Base-by-base conservation (phyloP, 2,329 filamentous ascomycete genomes). In the Ampelomyces quisqualis region DNA sequence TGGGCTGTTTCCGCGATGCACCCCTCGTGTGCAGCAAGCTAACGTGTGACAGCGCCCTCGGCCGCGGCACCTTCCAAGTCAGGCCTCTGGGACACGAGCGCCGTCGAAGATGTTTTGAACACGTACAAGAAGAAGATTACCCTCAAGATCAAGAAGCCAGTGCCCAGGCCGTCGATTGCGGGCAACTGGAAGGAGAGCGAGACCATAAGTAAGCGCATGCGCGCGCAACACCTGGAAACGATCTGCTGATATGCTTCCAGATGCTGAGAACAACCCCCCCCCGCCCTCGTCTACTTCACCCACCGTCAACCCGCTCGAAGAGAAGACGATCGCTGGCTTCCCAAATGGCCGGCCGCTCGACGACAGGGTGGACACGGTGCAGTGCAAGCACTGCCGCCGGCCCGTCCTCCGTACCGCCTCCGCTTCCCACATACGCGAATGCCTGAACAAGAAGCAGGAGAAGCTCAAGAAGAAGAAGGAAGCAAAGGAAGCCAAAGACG, bases 331-430 rank as follows among this genome's bases (percentile, higher is more conserved):
- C 55, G 82, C 88, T 45, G 86, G 86, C 4, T 96, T 96, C 67
- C 77, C 82, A 3, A 90, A 85, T 32, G 88, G 89, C 47, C 82
- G 85, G 43, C 89, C 90, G 0, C 78, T 95, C 53, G 84, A 90
- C 56, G 90, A 95, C 60, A 77, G 76, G 41, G 80, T 86, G 8
- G 88, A 95, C 49, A 78, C 88, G 7, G 83, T 93, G 35, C 70
- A 73, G 53, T 98, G 91, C 77, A 96, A 93, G 66, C 89, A 94
- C 66, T 98, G 91, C 73, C 95, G 93, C 70, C 90, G 94, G 58
- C 86, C 86, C 36, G 80, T 95, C 9, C 75, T 93, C 10, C 86
- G 85, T 57, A 81, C 81, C 21, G 83, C 82, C 1, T 86, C 88
- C 2, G 84, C 85, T 43, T 80, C 81, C 13, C 91, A 98, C 62